phyloP scores from a whole-genome alignment of 2,329 filamentous ascomycete genomes.

The Fusarium poae region DNA sequence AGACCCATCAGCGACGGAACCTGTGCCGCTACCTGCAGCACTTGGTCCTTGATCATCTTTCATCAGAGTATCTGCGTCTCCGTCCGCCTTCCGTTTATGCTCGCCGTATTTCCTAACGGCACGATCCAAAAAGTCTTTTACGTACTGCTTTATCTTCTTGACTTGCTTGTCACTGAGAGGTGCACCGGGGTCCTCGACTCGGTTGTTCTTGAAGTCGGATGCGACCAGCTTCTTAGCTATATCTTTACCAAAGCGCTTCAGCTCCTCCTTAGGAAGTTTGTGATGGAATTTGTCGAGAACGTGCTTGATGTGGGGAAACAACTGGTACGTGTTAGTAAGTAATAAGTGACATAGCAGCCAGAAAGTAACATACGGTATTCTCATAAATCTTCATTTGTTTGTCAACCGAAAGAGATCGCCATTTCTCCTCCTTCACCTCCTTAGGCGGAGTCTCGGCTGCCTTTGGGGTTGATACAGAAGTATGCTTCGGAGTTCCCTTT shows the following conservation, averaged over 20 bases:
- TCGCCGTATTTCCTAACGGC: conserved; percentile 81
- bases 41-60: conserved; percentile 23
- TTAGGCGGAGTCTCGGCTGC: conserved; percentile 66
- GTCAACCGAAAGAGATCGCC: conserved; percentile 77
- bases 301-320: conserved; percentile 86
- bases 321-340: conserved; percentile 61
- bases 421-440: conserved; percentile 76
- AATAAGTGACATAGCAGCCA: too few relatives aligned
- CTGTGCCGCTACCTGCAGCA: conserved; percentile 16
- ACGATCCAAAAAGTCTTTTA: conserved; percentile 88
- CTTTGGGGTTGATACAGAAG: conserved; percentile 74
- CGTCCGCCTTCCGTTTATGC: conserved; percentile 71
- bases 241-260: conserved; percentile 73
- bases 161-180: conserved; percentile 80
- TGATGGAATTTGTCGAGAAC: conserved; percentile 89
- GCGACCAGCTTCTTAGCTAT: conserved; percentile 90
- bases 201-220: conserved; percentile 89
- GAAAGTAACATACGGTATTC: conserved; percentile 77
- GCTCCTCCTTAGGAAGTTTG: conserved; percentile 84
- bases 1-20: conserved; percentile 28
- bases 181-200: conserved; percentile 84
- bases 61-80: conserved; percentile 47
- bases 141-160: conserved; percentile 85
- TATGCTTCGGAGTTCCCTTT: conserved; percentile 65
- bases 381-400: conserved; percentile 97